Base-by-base conservation (phyloP, 2,329 filamentous ascomycete species). In the Thielaviopsis musarum region DNA sequence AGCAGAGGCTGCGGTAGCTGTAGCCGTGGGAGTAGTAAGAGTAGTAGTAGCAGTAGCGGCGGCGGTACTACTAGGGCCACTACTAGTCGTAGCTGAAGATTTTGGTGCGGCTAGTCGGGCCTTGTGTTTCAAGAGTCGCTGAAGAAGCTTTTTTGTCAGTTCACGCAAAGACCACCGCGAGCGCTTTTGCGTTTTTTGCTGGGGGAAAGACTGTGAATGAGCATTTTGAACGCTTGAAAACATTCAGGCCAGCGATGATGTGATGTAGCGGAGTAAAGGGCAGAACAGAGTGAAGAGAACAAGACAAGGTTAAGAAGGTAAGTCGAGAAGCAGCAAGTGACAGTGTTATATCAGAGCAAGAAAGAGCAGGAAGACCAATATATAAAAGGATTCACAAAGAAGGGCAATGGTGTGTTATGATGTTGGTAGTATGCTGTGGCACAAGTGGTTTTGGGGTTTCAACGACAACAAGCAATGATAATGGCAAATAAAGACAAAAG, bases 301-400 rank as follows among this genome's bases (percentile, higher is more conserved):
- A n/a, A n/a, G 38, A n/a, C 15, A 10, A 7, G 38, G 12, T 6
- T 45, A n/a, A n/a, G 7, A n/a, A 5, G 5, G 15, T n/a, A 13
- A 59, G 52, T 22, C 10, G 17, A 54, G 21, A 41, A 53, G 56
- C 24, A 24, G 26, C 41, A 22, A 38, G 30, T 28, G 30, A 28
- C 38, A 52, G n/a, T 26, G 38, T 5, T 45, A 15, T 17, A 5
- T 34, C 30, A 45, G 5, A 45, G 38, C 1, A 17, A n/a, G 17
- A n/a, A n/a, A 17, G 38, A 3, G 38, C 5, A 45, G 15, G 17
- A 45, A n/a, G 5, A n/a, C 10, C 6, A 17, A n/a, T 22, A 28
- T 60, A 60, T 60, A 45, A 48, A 51, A 60, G 38, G 51, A 60
- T 38, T 41, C 30, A 30, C 22, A 34, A 54, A 34, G 53, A 24